Conservation (phyloP, 2,329 filamentous ascomycete genomes). For the Cordyceps farinosa region DNA sequence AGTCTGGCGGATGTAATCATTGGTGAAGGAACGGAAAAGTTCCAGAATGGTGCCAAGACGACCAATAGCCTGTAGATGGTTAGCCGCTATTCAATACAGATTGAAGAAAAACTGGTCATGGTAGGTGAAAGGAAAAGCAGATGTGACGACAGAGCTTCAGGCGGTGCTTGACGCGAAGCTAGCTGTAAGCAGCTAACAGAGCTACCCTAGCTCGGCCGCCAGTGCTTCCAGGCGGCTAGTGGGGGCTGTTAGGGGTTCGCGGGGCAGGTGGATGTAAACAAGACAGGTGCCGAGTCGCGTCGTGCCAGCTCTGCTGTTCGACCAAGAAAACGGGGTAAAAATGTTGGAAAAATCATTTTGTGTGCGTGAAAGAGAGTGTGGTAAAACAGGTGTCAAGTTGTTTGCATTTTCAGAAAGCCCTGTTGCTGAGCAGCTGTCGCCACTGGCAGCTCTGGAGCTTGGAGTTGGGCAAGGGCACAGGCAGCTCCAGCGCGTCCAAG, state of each 20-base stretch:
- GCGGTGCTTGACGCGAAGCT: not conserved
- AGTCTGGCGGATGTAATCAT: constrained; percentile 84
- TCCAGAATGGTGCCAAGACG: constrained; percentile 76
- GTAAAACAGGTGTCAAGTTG: not conserved
- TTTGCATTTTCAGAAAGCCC: not conserved
- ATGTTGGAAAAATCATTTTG: not conserved
- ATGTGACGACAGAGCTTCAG: not conserved
- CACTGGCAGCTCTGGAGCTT: not conserved
- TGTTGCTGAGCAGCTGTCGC: not conserved
- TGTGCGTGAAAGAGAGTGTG: not conserved
- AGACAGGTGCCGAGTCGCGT: constrained; percentile 11
- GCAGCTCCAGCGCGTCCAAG: not conserved
- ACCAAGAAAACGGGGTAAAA: not conserved
- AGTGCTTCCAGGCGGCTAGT: constrained; percentile 21
- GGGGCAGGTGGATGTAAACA: constrained; percentile 15
- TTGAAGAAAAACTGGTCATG: not conserved
- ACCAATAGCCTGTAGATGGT: constrained; percentile 50
- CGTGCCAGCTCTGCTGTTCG: not conserved
- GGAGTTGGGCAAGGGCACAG: not conserved
- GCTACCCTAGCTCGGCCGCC: constrained; percentile 19
- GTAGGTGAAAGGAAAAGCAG: not conserved
- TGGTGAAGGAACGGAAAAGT: constrained; percentile 73
- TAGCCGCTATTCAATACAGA: constrained; percentile 28
- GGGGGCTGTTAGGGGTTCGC: constrained; percentile 5
- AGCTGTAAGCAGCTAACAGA: constrained; percentile 1